phyloP scores from a whole-genome alignment of 192 early-diverging fungal genomes.

The Fimicolochytrium jonesii region DNA sequence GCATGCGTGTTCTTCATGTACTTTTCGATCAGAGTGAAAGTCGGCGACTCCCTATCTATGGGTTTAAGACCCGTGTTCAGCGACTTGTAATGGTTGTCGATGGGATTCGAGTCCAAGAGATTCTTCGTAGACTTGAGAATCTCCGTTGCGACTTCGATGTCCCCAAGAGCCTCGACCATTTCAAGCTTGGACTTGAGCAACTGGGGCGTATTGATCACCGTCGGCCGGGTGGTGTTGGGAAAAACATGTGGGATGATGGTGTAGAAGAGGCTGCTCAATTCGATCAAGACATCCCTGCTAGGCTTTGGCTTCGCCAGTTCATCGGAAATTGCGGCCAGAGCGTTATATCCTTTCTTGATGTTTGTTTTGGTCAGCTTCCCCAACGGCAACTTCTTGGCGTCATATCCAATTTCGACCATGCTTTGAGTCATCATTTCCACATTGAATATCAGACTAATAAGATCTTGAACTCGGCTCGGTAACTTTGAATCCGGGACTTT shows the following conservation, averaged over 20 bases:
- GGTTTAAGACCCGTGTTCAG: constrained; percentile 53
- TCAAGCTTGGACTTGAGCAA: constrained; percentile 42
- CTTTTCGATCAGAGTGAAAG: constrained; percentile 53
- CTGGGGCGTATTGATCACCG: constrained; percentile 44
- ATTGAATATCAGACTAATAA: constrained; percentile 70
- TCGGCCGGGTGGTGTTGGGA: constrained; percentile 33
- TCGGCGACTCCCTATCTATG: constrained; percentile 47
- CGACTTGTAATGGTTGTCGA: constrained; percentile 56
- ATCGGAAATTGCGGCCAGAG: constrained; percentile 54
- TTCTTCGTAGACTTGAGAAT: constrained; percentile 36
- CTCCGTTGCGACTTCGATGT: constrained; percentile 25
- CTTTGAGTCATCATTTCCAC: constrained; percentile 49
- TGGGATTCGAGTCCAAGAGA: constrained; percentile 41
- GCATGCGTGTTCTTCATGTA: constrained; percentile 67
- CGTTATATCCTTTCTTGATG: constrained; percentile 51
- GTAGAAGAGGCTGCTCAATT: constrained; percentile 50
- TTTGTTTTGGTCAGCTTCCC: constrained; percentile 66
- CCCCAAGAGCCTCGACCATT: constrained; percentile 22
- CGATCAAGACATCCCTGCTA: constrained; percentile 8
- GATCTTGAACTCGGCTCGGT: constrained; percentile 41
- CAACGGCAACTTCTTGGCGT: constrained; percentile 70
- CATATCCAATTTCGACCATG: constrained; percentile 68
- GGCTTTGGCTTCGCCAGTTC: constrained; percentile 22
- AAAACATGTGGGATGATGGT: constrained; percentile 71
- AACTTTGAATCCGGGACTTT: constrained; percentile 31